phyloP scores from a whole-genome alignment of 768 basidiomycete genomes.

The Panaeolus cyanescens region DNA sequence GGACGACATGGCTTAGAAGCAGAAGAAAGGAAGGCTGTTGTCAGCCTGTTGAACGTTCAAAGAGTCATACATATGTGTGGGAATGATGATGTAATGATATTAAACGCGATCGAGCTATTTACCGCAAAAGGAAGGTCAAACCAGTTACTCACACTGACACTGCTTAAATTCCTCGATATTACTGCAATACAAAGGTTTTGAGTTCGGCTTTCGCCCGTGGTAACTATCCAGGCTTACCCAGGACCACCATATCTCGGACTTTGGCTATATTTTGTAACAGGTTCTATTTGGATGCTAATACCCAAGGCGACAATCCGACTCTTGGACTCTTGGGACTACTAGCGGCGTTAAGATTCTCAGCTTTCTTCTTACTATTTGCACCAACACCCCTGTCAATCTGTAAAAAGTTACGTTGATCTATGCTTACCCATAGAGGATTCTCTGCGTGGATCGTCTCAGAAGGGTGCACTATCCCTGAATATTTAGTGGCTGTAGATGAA shows the following conservation, averaged over 20 bases:
- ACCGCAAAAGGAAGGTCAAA: neutral
- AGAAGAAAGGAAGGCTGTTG: neutral
- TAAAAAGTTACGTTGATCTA: constrained; percentile 14
- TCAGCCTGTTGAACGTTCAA: neutral
- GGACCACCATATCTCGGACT: neutral
- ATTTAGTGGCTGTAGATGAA: constrained; percentile 52
- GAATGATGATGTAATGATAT: neutral
- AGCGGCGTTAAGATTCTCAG: neutral
- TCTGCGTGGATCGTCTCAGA: constrained; percentile 70
- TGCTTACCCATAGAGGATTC: constrained; percentile 62
- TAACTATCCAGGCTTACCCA: neutral
- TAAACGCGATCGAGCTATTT: neutral
- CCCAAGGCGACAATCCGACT: no score
- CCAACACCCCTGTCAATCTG: neutral
- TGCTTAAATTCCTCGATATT: neutral
- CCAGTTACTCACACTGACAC: neutral
- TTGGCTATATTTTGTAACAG: neutral
- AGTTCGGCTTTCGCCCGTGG: neutral
- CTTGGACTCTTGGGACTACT: no score
- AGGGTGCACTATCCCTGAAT: constrained; percentile 51
- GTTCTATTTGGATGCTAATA: no score
- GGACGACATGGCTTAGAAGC: neutral
- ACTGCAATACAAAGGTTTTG: neutral
- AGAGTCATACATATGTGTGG: neutral
- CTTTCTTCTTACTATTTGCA: neutral